Conservation (phyloP, 73 alveolate species). For the Paramecium octaurelia region DNA sequence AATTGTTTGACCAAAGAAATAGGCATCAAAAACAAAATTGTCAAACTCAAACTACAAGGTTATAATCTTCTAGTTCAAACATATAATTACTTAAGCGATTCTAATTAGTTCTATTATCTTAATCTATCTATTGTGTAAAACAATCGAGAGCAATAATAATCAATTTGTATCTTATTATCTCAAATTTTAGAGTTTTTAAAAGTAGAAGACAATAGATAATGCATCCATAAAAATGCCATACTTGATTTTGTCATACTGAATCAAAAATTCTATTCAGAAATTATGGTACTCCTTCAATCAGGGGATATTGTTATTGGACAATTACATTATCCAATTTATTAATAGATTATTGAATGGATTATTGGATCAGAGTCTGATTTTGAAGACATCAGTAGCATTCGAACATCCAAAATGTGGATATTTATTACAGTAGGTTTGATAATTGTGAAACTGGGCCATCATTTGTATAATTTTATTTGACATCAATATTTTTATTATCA, state of each 20-base stretch:
- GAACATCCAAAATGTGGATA: not conserved
- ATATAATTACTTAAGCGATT: not conserved
- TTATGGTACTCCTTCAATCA: not conserved
- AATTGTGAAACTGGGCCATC: not conserved
- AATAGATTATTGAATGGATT: not conserved
- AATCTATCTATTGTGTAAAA: not conserved
- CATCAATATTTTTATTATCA: not conserved
- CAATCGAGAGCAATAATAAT: not conserved
- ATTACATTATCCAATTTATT: not conserved
- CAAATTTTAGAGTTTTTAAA: not conserved
- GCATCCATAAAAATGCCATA: not conserved
- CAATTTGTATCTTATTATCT: not conserved
- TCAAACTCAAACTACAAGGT: not conserved
- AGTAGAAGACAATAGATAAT: not conserved
- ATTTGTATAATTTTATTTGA: not conserved
- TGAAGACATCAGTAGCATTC: not conserved
- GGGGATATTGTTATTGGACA: conserved; percentile 1
- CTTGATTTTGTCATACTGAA: not conserved
- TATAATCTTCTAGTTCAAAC: not conserved
- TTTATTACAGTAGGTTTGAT: not conserved
- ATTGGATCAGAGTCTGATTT: not conserved
- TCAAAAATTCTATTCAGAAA: not conserved
- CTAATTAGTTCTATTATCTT: not conserved
- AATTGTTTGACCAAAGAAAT: not conserved
- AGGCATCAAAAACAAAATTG: not conserved